phyloP scores from a whole-genome alignment of 1,284 basidiomycete genomes.

The Nidula niveotomentosa region DNA sequence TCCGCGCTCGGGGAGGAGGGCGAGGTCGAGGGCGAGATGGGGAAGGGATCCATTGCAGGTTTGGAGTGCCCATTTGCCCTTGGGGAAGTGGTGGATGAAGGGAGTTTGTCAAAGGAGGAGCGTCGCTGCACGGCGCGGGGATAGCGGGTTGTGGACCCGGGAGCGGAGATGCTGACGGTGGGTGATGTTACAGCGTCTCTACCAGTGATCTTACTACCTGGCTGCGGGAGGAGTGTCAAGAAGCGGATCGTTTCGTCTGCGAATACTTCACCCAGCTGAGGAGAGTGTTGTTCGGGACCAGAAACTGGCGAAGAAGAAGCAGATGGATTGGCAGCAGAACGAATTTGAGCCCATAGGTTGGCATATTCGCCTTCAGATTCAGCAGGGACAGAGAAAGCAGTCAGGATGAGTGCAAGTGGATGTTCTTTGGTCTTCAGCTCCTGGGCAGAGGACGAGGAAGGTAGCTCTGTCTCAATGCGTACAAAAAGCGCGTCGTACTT shows the following conservation, averaged over 20 bases:
- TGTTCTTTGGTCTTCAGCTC: too few relatives aligned
- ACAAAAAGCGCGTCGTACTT: constrained; percentile 62
- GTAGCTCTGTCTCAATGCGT: constrained; percentile 64
- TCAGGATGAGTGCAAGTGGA: too few relatives aligned
- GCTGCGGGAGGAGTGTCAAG: constrained; percentile 42
- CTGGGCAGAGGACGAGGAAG: constrained; percentile 21
- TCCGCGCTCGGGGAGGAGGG: constrained; percentile 13
- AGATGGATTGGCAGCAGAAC: too few relatives aligned
- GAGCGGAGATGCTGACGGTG: constrained; percentile 25
- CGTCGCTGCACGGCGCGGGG: not conserved
- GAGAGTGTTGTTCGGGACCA: too few relatives aligned
- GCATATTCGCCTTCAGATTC: constrained; percentile 28
- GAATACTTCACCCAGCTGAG: constrained; percentile 45
- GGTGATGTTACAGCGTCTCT: constrained; percentile 22
- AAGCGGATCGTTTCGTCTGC: constrained; percentile 68
- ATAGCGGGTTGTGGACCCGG: not conserved
- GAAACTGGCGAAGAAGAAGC: too few relatives aligned
- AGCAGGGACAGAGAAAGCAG: constrained; percentile 21
- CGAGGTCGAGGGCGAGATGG: constrained; percentile 14
- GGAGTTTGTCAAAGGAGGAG: constrained; percentile 19
- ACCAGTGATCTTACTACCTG: constrained; percentile 11
- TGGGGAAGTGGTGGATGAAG: constrained; percentile 20
- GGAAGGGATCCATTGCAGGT: constrained; percentile 18
- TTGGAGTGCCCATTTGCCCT: constrained; percentile 16
- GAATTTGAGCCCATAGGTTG: too few relatives aligned